Evolutionary conservation across 805 yeast species (phyloP).

Genomic region (Saccharomyces cerevisiae): DNA sequence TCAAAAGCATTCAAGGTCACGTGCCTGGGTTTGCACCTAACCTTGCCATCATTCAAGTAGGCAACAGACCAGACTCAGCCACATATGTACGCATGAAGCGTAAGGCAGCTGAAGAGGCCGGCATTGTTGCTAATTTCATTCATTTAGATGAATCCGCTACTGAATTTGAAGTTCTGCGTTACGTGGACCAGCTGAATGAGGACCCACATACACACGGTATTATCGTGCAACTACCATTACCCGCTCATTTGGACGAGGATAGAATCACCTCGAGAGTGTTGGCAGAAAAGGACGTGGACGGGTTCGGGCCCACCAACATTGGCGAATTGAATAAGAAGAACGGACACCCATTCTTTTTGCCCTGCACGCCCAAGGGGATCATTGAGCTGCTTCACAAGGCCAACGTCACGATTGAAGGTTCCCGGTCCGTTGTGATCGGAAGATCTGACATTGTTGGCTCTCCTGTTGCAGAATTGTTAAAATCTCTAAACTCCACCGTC

Average conservation of each 20-base stretch:
- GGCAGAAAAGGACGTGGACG: constrained; percentile 87
- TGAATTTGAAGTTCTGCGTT: constrained; percentile 51
- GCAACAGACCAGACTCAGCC: constrained; percentile 80
- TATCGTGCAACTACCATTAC: constrained; percentile 85
- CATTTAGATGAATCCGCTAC: constrained; percentile 55
- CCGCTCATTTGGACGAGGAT: constrained; percentile 70
- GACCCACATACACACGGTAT: constrained; percentile 79
- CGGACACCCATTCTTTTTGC: constrained; percentile 74
- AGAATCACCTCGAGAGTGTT: constrained; percentile 72
- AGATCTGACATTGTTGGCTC: constrained; percentile 94
- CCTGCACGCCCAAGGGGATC: constrained; percentile 94
- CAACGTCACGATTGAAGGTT: constrained; percentile 62
- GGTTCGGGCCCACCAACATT: constrained; percentile 79
- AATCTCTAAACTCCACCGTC: constrained; percentile 77
- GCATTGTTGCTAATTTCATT: constrained; percentile 57
- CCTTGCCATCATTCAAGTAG: constrained; percentile 82
- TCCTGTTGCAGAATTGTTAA: constrained; percentile 80
- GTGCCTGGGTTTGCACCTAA: constrained; percentile 58
- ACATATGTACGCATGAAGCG: constrained; percentile 88
- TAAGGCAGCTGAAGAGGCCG: constrained; percentile 81
- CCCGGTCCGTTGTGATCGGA: constrained; percentile 85
- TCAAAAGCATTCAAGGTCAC: constrained; percentile 35
- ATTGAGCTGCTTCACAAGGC: constrained; percentile 69
- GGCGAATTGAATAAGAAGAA: constrained; percentile 87
- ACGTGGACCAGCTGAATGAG: constrained; percentile 56